Evolutionary conservation across 345 rosid genomes (phyloP), one percentile per base, ranked within the genome.

Genomic region (Eucalyptus tenuipes): DNA sequence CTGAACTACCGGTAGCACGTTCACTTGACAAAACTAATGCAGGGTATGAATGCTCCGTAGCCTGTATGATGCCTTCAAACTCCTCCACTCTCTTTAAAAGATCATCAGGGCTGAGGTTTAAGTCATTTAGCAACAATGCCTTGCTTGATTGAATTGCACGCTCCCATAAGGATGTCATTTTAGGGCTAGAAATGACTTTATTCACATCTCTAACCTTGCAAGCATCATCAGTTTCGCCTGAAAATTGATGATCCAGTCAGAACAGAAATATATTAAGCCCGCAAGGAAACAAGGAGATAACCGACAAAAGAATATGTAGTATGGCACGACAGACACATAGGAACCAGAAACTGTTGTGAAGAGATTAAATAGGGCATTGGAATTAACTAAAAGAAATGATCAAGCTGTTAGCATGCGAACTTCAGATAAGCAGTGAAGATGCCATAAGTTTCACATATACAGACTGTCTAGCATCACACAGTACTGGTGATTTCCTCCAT

Each of bases 161-260:
- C 88, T 94, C 90, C 99, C 99, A 96, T 20, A 94, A 92, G 44
- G 94, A 94, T 89, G 93, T 92, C 99, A 96, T 96, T 93, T 96
- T 94, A 64, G 97, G 97, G 93, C 96, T 95, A 81, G 96, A 96
- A 81, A 90, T 91, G 88, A 91, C 92, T 49, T 82, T 86, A 85
- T 88, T 90, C 52, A 86, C 79, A 64, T 89, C 91, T 80, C 45
- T 13, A 24, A 57, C 88, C 66, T 82, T 59, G 45, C 55, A 18
- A 47, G 15, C 29, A 45, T 88, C 53, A 59, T 86, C 61, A 47
- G 52, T 86, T 61, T 91, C 49, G 40, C 92, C 94, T 94, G 92
- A 40, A 89, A 88, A 81, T 85, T 64, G 61, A 82, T 49, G 37
- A 20, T n/a, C 13, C 57, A 50, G 16, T 85, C 8, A 61, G n/a